These are phyloP conservation scores for Trichosporon asahii DNA, from an alignment of 1,284 basidiomycete genomes.

Conservation along the genomic window DNA sequence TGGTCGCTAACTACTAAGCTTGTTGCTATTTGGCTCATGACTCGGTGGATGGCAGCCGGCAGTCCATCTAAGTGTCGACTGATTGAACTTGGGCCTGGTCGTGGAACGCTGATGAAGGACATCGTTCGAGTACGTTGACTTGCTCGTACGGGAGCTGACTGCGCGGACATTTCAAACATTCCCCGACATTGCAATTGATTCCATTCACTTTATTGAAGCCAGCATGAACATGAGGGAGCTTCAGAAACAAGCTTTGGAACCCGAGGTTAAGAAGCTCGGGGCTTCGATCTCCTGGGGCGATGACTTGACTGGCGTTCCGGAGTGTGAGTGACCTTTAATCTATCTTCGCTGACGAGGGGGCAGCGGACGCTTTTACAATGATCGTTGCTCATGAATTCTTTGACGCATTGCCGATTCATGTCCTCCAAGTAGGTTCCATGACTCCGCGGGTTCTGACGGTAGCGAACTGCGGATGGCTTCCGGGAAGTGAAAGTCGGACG, in stretches of 20 bases:
- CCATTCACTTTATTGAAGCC: conserved; percentile 77
- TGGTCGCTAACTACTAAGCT: conserved; percentile 57
- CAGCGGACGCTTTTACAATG: conserved; percentile 68
- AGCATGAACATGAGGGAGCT: conserved; percentile 64
- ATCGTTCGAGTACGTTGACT: conserved; percentile 67
- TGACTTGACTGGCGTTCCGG: conserved; percentile 64
- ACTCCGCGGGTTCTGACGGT: conserved; percentile 9
- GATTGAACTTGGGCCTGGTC: conserved; percentile 90
- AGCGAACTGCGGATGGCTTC: conserved; percentile 79
- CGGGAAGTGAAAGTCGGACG: conserved; percentile 77
- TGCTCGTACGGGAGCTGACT: background rate
- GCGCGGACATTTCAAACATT: conserved; percentile 40
- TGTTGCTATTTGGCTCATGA: conserved; percentile 78
- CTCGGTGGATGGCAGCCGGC: conserved; percentile 67
- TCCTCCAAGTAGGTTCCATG: conserved; percentile 86
- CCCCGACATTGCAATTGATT: conserved; percentile 51
- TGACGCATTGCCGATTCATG: conserved; percentile 89
- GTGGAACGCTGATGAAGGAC: conserved; percentile 88
- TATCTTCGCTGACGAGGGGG: background rate
- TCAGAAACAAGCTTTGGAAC: conserved; percentile 61
- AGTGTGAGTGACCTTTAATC: conserved; percentile 36
- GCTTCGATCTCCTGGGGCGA: conserved; percentile 68
- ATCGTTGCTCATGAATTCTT: conserved; percentile 96
- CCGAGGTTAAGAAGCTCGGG: conserved; percentile 32
- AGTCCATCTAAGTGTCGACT: conserved; percentile 62